Evolutionary conservation across 805 yeast genomes (phyloP).

Genomic region (Candida pseudofarinosa): DNA sequence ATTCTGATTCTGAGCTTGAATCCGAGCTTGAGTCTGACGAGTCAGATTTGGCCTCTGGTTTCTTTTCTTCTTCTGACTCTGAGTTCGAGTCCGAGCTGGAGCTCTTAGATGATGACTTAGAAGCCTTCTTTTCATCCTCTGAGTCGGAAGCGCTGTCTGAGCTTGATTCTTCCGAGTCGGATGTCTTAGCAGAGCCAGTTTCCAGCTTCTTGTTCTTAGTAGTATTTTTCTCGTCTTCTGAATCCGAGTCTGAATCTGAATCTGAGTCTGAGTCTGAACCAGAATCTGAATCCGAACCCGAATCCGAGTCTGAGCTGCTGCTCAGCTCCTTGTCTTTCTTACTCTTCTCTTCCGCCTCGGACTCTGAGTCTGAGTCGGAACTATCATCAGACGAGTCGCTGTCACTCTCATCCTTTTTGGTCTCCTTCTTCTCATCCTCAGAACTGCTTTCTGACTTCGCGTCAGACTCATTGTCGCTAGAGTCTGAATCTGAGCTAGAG

Average conservation of each 20-base stretch:
- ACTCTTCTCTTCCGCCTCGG: conserved; percentile 24
- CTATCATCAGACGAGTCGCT: conserved; percentile 23
- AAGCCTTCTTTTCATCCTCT: conserved; percentile 13
- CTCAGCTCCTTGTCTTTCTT: conserved; percentile 17
- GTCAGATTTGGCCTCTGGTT: conserved; percentile 7
- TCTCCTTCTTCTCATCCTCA: conserved; percentile 17
- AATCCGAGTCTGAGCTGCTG: conserved; percentile 8
- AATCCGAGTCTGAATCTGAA: conserved; percentile 15
- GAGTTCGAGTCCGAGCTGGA: conserved; percentile 12
- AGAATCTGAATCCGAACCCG: conserved; percentile 16
- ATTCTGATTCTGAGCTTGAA: conserved; percentile 23
- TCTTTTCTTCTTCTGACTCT: conserved; percentile 6
- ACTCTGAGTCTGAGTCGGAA: conserved; percentile 29
- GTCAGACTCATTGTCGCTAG: conserved; percentile 10
- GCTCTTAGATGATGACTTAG: not conserved
- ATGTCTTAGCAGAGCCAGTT: conserved; percentile 10
- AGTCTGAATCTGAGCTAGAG: conserved; percentile 18
- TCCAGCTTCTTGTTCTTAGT: conserved; percentile 26
- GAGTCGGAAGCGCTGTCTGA: conserved; percentile 25
- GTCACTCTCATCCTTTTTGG: conserved; percentile 14
- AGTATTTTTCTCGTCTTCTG: conserved; percentile 14
- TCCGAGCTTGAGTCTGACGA: conserved; percentile 13
- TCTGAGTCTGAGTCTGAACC: conserved; percentile 23
- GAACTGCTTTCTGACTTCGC: conserved; percentile 10
- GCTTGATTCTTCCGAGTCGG: conserved; percentile 20